phyloP scores from a whole-genome alignment of 148 eudicot genomes.

The Gaultheria prostrata region DNA sequence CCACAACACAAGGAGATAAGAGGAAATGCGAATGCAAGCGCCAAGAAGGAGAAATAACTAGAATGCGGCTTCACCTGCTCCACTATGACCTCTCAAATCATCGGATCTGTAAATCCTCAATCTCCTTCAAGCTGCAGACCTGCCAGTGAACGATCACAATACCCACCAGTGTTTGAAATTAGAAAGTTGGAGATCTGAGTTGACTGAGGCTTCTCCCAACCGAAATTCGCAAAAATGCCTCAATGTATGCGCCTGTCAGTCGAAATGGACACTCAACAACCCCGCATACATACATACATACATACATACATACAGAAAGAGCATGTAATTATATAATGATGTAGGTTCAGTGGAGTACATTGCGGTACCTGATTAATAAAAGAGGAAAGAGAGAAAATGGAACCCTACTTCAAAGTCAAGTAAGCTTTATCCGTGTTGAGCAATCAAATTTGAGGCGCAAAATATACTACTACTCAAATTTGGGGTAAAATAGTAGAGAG shows the following conservation, averaged over 20 bases:
- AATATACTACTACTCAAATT: no score
- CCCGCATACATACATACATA: background rate
- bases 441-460: conserved; percentile 1
- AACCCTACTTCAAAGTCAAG: conserved; percentile 15
- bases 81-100: conserved; percentile 16
- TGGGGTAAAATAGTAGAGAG: no score
- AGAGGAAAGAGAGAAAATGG: background rate
- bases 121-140: conserved; percentile 14
- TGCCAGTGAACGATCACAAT: conserved; percentile 1
- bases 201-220: background rate
- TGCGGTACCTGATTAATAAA: background rate
- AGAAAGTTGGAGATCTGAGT: conserved; percentile 11
- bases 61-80: conserved; percentile 16
- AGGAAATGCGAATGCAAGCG: background rate
- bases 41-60: background rate
- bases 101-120: conserved; percentile 21
- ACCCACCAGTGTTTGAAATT: background rate
- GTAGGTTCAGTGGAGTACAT: conserved; percentile 17
- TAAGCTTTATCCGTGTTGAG: conserved; percentile 1
- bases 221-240: conserved; percentile 7
- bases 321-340: background rate
- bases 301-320: background rate
- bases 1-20: background rate
- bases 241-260: conserved; percentile 2
- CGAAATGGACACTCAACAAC: background rate